Conservation (phyloP, 208 protist species). For the Crithidia sp. region DNA sequence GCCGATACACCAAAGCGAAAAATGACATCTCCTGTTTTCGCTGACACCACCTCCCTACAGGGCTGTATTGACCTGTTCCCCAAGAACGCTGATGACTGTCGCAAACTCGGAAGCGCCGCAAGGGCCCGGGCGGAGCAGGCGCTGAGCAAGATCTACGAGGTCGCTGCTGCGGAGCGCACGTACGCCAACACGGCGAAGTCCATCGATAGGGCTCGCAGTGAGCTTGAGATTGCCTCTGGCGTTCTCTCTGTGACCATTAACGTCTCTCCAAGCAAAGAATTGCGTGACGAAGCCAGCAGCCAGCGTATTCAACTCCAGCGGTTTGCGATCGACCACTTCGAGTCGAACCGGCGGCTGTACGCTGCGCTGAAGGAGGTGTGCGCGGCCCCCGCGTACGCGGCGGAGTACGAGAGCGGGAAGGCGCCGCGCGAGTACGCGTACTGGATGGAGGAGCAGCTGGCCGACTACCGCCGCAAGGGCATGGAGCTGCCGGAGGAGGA, state of each 20-base stretch:
- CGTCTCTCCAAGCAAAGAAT: conserved; percentile 60
- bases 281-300: conserved; percentile 51
- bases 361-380: conserved; percentile 57
- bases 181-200: conserved; percentile 65
- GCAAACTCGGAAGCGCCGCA: conserved; percentile 46
- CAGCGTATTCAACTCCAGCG: conserved; percentile 10
- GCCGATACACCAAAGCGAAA: neutral
- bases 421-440: conserved; percentile 62
- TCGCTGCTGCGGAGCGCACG: conserved; percentile 33
- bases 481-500: conserved; percentile 70
- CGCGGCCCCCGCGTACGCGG: conserved; percentile 32
- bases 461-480: conserved; percentile 64
- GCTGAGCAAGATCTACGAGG: conserved; percentile 53
- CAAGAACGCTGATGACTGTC: conserved; percentile 49
- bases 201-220: conserved; percentile 56
- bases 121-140: conserved; percentile 52
- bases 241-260: conserved; percentile 67
- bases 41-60: conserved; percentile 46
- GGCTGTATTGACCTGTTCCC: conserved; percentile 71
- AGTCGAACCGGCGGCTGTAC: conserved; percentile 71
- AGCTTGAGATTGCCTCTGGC: conserved; percentile 60
- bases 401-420: conserved; percentile 41
- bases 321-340: conserved; percentile 75
- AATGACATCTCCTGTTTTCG: conserved; percentile 61
- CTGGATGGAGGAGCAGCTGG: conserved; percentile 73